Base-by-base conservation (phyloP, 345 rosid species). In the Eucalyptus pauciflora region DNA sequence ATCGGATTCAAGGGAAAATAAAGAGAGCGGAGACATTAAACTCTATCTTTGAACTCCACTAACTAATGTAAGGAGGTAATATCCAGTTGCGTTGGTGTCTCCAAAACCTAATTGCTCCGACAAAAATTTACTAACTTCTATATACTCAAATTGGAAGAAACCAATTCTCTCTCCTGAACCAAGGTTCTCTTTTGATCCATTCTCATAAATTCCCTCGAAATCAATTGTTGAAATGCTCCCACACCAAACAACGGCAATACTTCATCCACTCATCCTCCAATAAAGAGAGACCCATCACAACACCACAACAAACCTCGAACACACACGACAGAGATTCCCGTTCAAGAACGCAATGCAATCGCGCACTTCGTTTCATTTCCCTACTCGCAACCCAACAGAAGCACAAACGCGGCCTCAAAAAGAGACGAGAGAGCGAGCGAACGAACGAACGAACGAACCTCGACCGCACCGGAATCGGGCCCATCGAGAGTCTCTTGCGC, bases 401-500 rank as follows among this genome's bases (percentile, higher is more conserved):
- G 24, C 83, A 37, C 48, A 76, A 37, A 52, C 91, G 86, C 16
- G 85, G 1, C 37, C 60, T 20, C 54, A 18, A 15, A 50, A n/a
- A 54, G 69, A 27, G 27, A 41, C 10, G 85, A 37, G 85, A n/a
- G 86, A 79, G 62, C 54, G 83, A 50, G n/a, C n/a, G n/a, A 33
- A 24, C 56, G 50, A 37, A 37, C 41, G 41, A 50, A 13, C 15
- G 56, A 51, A 60, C 87, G 7, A 64, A 96, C 97, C 96, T 93
- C 93, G 50, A 90, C 86, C 79, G 88, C 83, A 49, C 91, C 92
- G 89, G 94, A 90, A 60, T 89, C 92, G 67, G 95, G 86, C 37
- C 86, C 96, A 33, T 94, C 95, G 69, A 93, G 87, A 85, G 89
- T 76, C 85, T 92, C 96, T 81, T 91, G 92, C 76, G 92, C 86